Conservation (phyloP, 108 stramenopile genomes). For the Cyclotella atomus region DNA sequence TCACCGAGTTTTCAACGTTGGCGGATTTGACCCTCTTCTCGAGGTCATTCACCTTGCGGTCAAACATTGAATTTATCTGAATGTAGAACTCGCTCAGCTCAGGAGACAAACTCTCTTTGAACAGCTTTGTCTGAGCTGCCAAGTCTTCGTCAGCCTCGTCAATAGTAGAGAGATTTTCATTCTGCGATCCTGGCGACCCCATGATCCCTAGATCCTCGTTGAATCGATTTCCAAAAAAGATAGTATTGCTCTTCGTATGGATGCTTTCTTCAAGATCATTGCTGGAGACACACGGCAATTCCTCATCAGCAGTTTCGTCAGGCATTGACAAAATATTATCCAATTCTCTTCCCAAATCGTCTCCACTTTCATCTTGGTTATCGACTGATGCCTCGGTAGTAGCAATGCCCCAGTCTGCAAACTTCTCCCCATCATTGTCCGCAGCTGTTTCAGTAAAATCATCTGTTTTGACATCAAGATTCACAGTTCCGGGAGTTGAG, state of each 20-base stretch:
- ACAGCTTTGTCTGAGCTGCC: neutral
- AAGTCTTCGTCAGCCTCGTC: constrained; percentile 8
- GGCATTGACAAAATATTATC: neutral
- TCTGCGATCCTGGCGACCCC: neutral
- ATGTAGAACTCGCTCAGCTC: neutral
- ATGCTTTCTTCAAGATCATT: neutral
- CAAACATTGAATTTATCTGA: neutral
- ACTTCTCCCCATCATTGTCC: neutral
- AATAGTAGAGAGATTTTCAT: neutral
- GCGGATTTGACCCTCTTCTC: constrained; percentile 3
- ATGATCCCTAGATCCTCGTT: neutral
- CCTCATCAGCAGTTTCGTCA: neutral
- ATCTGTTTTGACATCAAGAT: neutral
- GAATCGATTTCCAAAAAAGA: neutral
- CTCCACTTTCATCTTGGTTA: neutral
- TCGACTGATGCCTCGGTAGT: neutral
- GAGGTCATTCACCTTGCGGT: constrained; percentile 1
- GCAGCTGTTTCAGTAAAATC: neutral
- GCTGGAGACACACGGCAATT: neutral
- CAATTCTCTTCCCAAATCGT: neutral
- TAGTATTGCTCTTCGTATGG: neutral
- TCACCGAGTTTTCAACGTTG: constrained; percentile 3
- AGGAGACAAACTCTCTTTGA: constrained; percentile 2
- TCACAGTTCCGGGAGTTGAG: neutral
- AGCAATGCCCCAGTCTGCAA: neutral